phyloP scores from a whole-genome alignment of 768 basidiomycete genomes.

The Cyclocybe aegerita region DNA sequence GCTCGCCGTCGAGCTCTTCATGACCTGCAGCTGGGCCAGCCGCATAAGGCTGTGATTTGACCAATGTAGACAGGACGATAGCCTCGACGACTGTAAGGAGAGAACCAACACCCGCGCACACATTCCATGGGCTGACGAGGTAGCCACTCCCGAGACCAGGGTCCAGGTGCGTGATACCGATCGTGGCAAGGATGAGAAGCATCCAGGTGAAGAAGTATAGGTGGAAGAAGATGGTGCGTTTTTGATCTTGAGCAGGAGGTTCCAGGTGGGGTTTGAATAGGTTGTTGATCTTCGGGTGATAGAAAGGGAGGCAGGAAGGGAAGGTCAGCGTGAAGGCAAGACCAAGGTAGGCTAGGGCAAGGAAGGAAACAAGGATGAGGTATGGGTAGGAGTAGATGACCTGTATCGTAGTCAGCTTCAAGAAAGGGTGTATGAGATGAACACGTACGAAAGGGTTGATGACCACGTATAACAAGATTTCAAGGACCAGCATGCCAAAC shows the following conservation, averaged over 20 bases:
- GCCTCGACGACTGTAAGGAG: conserved; percentile 37
- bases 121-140: conserved; percentile 56
- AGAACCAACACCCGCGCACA: conserved; percentile 39
- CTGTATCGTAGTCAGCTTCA: conserved; percentile 31
- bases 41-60: not conserved
- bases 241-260: conserved; percentile 41
- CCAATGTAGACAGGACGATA: conserved; percentile 11
- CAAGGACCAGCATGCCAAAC: conserved; percentile 42
- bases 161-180: conserved; percentile 34
- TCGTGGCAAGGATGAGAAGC: conserved; percentile 50
- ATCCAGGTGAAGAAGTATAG: conserved; percentile 60
- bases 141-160: conserved; percentile 52
- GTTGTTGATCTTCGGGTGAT: conserved; percentile 27
- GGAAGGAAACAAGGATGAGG: conserved; percentile 46
- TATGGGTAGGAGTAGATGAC: conserved; percentile 59
- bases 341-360: conserved; percentile 51
- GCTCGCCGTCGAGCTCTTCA: conserved; percentile 15
- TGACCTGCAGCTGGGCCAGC: conserved; percentile 3
- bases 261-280: conserved; percentile 26
- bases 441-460: conserved; percentile 65
- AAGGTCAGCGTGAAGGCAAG: conserved; percentile 40
- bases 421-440: not conserved
- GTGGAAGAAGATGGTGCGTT: conserved; percentile 50
- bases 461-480: conserved; percentile 48
- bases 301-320: conserved; percentile 28